Percentiles rank a stretch among this genome's conserved stretches.
Evolutionary conservation across 257 asterid genomes (phyloP).

Genomic region (Striga asiatica): DNA sequence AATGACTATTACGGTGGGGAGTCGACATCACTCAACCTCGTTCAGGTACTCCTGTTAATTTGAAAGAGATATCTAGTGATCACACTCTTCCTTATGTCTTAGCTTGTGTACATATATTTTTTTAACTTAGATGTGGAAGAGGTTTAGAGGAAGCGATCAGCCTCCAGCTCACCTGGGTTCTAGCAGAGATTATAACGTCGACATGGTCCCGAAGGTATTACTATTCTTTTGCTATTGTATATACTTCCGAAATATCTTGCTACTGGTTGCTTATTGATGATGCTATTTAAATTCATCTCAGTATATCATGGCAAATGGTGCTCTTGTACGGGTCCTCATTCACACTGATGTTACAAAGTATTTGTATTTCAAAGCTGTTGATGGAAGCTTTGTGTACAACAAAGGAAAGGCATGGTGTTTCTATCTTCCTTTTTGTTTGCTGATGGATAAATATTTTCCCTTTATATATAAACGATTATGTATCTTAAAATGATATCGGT

Average conservation of each 20-base stretch:
- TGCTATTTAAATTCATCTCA: conserved; percentile 21
- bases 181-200: conserved; percentile 89
- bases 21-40: conserved; percentile 51
- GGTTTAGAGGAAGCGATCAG: conserved; percentile 79
- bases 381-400: conserved; percentile 88
- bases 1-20: conserved; percentile 69
- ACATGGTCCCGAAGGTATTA: conserved; percentile 91
- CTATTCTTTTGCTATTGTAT: conserved; percentile 3
- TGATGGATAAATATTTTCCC: neutral
- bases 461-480: neutral
- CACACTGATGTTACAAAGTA: conserved; percentile 92
- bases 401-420: conserved; percentile 90
- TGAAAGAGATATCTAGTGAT: neutral
- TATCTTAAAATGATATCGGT: no score
- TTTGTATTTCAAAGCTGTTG: conserved; percentile 88
- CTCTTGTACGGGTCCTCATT: conserved; percentile 84
- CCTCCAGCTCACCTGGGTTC: conserved; percentile 87
- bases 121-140: conserved; percentile 56
- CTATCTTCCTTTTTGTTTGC: neutral
- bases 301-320: conserved; percentile 98
- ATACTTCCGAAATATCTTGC: neutral
- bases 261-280: conserved; percentile 7
- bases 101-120: neutral
- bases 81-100: neutral
- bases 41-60: conserved; percentile 28